Base-by-base conservation (phyloP, 805 yeast genomes). In the Teunomyces kruisii region DNA sequence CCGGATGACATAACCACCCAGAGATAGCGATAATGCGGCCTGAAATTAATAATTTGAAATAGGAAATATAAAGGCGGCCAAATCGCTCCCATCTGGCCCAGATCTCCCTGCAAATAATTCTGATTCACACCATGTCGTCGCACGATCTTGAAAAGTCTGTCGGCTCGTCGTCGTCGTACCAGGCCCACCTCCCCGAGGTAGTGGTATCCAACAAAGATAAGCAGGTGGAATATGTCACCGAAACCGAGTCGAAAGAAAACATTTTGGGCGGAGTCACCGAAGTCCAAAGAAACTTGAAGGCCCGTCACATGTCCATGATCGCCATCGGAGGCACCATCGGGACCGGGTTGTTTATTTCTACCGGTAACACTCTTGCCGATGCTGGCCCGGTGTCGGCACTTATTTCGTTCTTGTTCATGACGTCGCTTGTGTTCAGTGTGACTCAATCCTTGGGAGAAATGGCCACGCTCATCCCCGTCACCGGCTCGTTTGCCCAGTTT, bases 281-380 rank as follows among this genome's bases (percentile, higher is more conserved):
- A 54, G 83, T 80, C 45, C 76, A 78, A 55, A 70, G 90, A 59
- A 76, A 74, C 39, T 66, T 85, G 47, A 81, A 83, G 59, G 78
- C 82, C 14, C 72, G 92, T 56, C 89, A 84, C 55, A 76, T 85
- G 40, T 74, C 85, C 27, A 84, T 85, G 89, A 79, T 85, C 54
- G 88, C 90, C 39, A 70, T 85, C 15, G 92, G 91, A 49, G 91
- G 90, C 50, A 82, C 90, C 28, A 84, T 86, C 49, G 91, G 91
- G 56, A 84, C 90, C 2, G 91, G 91, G 61, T 70, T 85, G 32
- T 83, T 85, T 70, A 80, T 86, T 39, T 82, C 87, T 58, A 76
- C 84, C 32, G 72, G 82, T 4, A 57, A 74, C 3, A 81, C 87
- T 2, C 58, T 85, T 26, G 53, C 64, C 2, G 57, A 67, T 27